Evolutionary conservation across 2,329 filamentous ascomycete genomes (phyloP).

Genomic region (Arthroderma sp.): DNA sequence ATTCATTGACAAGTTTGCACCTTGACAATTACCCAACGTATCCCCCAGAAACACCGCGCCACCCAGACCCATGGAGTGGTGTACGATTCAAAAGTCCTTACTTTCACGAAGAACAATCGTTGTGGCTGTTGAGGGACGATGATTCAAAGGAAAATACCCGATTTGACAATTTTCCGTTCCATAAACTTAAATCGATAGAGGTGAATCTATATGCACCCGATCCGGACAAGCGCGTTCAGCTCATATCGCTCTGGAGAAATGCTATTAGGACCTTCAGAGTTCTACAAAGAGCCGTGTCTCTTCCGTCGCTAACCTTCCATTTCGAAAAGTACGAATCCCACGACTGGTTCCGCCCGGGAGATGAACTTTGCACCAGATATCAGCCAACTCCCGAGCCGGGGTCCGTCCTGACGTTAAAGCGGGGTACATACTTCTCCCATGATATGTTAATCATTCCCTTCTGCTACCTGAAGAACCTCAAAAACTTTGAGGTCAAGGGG

Average conservation of each 20-base stretch:
- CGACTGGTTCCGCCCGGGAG: too few species aligned
- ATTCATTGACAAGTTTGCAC: slow-evolving; percentile 3
- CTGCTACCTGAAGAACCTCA: not conserved
- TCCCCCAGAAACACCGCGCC: too few species aligned
- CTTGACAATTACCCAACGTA: slow-evolving; percentile 3
- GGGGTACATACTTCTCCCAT: too few species aligned
- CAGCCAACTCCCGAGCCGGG: too few species aligned
- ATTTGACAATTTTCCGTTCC: slow-evolving; percentile 6
- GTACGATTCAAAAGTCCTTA: slow-evolving; percentile 1
- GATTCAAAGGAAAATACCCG: not conserved
- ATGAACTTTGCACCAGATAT: too few species aligned
- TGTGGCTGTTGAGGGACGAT: not conserved
- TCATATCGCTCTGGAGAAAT: slow-evolving; percentile 6
- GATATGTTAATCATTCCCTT: not conserved
- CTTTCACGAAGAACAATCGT: not conserved
- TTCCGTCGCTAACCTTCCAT: not conserved
- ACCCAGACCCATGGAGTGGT: not conserved
- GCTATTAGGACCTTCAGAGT: slow-evolving; percentile 1
- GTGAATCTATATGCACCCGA: slow-evolving; percentile 3
- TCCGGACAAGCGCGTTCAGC: not conserved
- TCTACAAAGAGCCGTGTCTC: not conserved
- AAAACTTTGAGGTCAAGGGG: not conserved
- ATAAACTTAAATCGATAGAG: slow-evolving; percentile 4
- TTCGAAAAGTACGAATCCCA: not conserved
- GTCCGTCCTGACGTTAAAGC: too few species aligned